Evolutionary conservation across 2,329 filamentous ascomycete genomes (phyloP).

Genomic region (Colletotrichum agaves): DNA sequence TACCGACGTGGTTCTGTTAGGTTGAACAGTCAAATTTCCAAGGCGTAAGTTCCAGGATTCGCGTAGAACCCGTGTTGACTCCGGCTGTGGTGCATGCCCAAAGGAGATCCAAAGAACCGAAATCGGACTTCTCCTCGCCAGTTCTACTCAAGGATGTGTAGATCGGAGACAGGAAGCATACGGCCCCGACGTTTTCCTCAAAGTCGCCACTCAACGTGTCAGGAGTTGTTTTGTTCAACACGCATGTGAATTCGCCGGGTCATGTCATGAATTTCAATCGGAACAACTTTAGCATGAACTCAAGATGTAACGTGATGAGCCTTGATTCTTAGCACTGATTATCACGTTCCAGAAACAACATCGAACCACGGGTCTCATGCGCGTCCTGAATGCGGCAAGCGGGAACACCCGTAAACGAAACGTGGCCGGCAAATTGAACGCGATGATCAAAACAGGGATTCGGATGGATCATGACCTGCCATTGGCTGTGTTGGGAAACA

Average conservation of each 20-base stretch:
- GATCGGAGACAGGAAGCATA: neutral
- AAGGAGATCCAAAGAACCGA: neutral
- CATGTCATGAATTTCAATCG: neutral
- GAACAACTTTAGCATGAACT: neutral
- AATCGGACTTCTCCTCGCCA: neutral
- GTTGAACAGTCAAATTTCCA: neutral
- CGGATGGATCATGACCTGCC: neutral
- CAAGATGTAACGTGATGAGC: neutral
- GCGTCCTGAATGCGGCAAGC: conserved; percentile 10
- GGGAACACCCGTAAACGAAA: conserved; percentile 18
- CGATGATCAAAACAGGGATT: neutral
- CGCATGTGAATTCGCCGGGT: neutral
- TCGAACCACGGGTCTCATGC: conserved; percentile 4
- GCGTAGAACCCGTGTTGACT: neutral
- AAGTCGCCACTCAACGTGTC: conserved; percentile 10
- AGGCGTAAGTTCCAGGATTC: neutral
- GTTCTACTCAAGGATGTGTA: conserved; percentile 6
- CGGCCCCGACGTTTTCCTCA: neutral
- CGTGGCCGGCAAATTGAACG: conserved; percentile 2
- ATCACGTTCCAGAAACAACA: neutral
- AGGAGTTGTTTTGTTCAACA: neutral
- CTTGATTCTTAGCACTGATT: neutral
- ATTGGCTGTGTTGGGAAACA: neutral
- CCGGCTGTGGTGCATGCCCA: neutral
- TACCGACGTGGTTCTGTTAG: neutral